Conservation (phyloP, 352 stramenopile species). For the Phytopythium ostracodes region DNA sequence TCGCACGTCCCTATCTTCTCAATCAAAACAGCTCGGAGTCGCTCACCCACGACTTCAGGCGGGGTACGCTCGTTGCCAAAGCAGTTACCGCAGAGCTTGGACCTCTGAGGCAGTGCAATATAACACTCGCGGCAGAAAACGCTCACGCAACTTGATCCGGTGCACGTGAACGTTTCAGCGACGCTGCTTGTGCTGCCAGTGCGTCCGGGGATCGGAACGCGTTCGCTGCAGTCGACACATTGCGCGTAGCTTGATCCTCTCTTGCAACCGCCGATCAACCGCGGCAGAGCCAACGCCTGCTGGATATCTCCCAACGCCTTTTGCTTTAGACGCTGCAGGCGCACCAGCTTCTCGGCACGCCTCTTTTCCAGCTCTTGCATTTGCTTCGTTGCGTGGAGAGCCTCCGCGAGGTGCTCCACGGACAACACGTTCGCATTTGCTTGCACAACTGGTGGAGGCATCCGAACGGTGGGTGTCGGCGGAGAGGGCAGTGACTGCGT, state of each 20-base stretch:
- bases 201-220: slow-evolving; percentile 34
- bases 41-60: slow-evolving; percentile 46
- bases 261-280: slow-evolving; percentile 72
- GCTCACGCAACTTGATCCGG: slow-evolving; percentile 55
- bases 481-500: background rate
- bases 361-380: slow-evolving; percentile 68
- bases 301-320: slow-evolving; percentile 48
- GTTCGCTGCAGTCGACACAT: slow-evolving; percentile 51
- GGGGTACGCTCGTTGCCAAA: slow-evolving; percentile 58
- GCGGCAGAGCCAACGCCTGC: slow-evolving; percentile 44
- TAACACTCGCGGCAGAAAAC: slow-evolving; percentile 59
- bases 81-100: slow-evolving; percentile 72
- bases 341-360: slow-evolving; percentile 28
- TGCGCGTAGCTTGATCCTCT: slow-evolving; percentile 50
- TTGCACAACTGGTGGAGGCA: background rate
- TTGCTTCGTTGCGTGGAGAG: slow-evolving; percentile 42
- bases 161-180: slow-evolving; percentile 23
- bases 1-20: slow-evolving; percentile 51
- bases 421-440: background rate
- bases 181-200: background rate
- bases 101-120: slow-evolving; percentile 29
- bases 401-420: background rate
- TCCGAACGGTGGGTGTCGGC: background rate
- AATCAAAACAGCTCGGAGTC: slow-evolving; percentile 58
- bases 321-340: slow-evolving; percentile 56